Percentiles rank a stretch among this genome's conserved stretches.
These are phyloP conservation scores for Cutaneotrichosporon cutaneum DNA, from an alignment of 1,284 basidiomycete species.

Conservation along the genomic window DNA sequence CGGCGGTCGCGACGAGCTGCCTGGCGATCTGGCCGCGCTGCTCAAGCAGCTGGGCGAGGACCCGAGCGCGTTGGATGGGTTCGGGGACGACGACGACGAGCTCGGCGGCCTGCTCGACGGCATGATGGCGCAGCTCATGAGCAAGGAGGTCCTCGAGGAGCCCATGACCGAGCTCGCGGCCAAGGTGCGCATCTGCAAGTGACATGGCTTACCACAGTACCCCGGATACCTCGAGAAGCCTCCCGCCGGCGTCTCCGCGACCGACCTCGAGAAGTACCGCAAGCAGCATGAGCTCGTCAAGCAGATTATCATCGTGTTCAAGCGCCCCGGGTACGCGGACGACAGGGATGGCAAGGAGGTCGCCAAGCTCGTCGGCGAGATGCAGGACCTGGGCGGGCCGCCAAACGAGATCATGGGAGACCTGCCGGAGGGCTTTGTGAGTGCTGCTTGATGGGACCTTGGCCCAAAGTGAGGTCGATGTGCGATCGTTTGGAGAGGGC, in stretches of 20 bases:
- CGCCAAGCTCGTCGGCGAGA: conserved; percentile 39
- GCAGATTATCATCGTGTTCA: conserved; percentile 72
- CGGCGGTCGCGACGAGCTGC: conserved; percentile 29
- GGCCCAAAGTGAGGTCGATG: too few species aligned
- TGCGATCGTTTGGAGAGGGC: too few species aligned
- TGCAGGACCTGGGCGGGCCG: conserved; percentile 69
- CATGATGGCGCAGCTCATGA: conserved; percentile 93
- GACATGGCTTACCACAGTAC: conserved; percentile 60
- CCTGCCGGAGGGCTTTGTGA: conserved; percentile 72
- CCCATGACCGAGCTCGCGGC: conserved; percentile 83
- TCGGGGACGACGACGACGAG: conserved; percentile 60
- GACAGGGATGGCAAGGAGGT: conserved; percentile 56
- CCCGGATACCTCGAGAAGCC: conserved; percentile 68
- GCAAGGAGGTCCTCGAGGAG: conserved; percentile 88
- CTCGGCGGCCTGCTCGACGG: conserved; percentile 76
- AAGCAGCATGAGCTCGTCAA: conserved; percentile 66
- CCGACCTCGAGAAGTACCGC: conserved; percentile 69
- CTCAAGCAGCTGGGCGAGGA: conserved; percentile 50
- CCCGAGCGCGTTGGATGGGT: conserved; percentile 57
- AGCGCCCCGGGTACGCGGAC: conserved; percentile 66
- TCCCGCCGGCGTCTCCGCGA: conserved; percentile 59
- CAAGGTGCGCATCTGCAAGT: conserved; percentile 60
- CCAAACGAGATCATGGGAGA: conserved; percentile 89
- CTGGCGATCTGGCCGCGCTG: conserved; percentile 36
- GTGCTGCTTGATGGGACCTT: conserved; percentile 21